Evolutionary conservation across 805 yeast genomes (phyloP).

Genomic region (Barnettozyma botsteinii): DNA sequence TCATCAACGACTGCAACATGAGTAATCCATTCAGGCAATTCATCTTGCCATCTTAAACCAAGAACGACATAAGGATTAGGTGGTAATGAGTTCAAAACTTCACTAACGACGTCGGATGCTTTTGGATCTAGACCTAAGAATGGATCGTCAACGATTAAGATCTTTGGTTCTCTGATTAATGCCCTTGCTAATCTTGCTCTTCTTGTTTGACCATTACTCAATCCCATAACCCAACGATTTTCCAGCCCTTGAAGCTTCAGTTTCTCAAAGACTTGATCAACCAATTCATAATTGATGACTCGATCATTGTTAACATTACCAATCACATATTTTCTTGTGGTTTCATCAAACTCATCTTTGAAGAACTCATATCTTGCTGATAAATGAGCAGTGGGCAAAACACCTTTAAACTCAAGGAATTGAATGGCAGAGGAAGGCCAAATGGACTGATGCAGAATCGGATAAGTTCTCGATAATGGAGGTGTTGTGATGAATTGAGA

Average conservation of each 20-base stretch:
- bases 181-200: slow-evolving; percentile 83
- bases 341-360: slow-evolving; percentile 78
- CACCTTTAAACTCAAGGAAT: slow-evolving; percentile 43
- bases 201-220: slow-evolving; percentile 92
- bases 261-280: slow-evolving; percentile 38
- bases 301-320: slow-evolving; percentile 35
- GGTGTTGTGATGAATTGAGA: slow-evolving; percentile 51
- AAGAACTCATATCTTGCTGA: slow-evolving; percentile 87
- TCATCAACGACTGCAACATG: slow-evolving; percentile 60
- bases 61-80: slow-evolving; percentile 53
- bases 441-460: slow-evolving; percentile 37
- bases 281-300: slow-evolving; percentile 30
- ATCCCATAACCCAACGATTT: slow-evolving; percentile 74
- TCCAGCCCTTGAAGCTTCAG: slow-evolving; percentile 53
- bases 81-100: slow-evolving; percentile 39
- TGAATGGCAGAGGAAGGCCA: slow-evolving; percentile 43
- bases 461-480: slow-evolving; percentile 47
- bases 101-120: slow-evolving; percentile 56
- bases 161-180: slow-evolving; percentile 54
- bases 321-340: slow-evolving; percentile 55
- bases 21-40: slow-evolving; percentile 73
- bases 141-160: slow-evolving; percentile 83
- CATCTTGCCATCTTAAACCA: slow-evolving; percentile 75
- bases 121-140: slow-evolving; percentile 84
- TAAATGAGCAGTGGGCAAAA: slow-evolving; percentile 56